phyloP scores from a whole-genome alignment of 768 basidiomycete genomes.

The Collybia sp. region DNA sequence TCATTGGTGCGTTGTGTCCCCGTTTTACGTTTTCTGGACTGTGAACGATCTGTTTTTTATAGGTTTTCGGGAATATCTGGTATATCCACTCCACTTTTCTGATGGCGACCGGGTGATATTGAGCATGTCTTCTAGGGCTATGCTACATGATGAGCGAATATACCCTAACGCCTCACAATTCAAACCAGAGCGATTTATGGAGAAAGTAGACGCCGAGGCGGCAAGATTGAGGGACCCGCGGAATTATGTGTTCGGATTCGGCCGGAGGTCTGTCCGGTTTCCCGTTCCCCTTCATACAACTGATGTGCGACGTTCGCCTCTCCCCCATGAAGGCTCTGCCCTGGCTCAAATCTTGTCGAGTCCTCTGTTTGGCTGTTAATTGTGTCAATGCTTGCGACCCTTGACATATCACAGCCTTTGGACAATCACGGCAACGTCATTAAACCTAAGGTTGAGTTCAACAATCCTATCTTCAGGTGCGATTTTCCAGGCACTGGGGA shows the following conservation, averaged over 20 bases:
- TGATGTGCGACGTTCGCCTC: not conserved
- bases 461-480: conserved; percentile 62
- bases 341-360: conserved; percentile 60
- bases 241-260: conserved; percentile 35
- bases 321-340: conserved; percentile 43
- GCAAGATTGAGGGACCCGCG: conserved; percentile 23
- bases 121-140: conserved; percentile 28
- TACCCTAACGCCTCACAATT: conserved; percentile 49
- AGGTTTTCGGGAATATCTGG: conserved; percentile 64
- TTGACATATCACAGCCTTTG: conserved; percentile 47
- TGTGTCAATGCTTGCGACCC: conserved; percentile 49
- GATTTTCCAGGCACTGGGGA: conserved; percentile 7
- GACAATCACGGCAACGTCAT: conserved; percentile 42
- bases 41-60: conserved; percentile 2
- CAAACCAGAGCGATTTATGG: conserved; percentile 49
- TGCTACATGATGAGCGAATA: conserved; percentile 42
- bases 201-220: conserved; percentile 19
- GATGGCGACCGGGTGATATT: not conserved
- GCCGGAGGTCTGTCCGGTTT: conserved; percentile 26
- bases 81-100: conserved; percentile 12
- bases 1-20: conserved; percentile 36
- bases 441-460: conserved; percentile 47
- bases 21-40: not conserved
- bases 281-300: not conserved
- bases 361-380: conserved; percentile 57